These are phyloP conservation scores for Rhynchosporium agropyri DNA, from an alignment of 2,329 filamentous ascomycete species.

Conservation along the genomic window DNA sequence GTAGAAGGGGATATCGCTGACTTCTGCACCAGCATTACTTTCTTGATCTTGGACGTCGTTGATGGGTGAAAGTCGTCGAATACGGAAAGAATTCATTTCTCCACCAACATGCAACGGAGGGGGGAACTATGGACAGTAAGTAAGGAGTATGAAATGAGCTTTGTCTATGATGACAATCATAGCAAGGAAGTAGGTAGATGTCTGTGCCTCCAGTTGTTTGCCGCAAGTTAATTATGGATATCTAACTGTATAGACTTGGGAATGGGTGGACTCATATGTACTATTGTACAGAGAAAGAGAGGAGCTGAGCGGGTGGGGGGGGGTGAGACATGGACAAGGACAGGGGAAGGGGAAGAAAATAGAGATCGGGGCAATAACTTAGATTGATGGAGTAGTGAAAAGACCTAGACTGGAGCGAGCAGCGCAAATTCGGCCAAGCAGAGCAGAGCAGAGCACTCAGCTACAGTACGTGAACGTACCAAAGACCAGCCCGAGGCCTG, in stretches of 20 bases:
- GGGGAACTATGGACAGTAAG: slow-evolving; percentile 31
- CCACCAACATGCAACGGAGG: slow-evolving; percentile 14
- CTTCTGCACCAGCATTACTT: slow-evolving; percentile 32
- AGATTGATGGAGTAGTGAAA: too few species aligned
- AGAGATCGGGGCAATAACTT: too few species aligned
- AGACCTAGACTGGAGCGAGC: not conserved
- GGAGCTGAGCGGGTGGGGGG: not conserved
- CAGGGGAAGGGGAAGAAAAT: not conserved
- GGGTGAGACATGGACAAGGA: not conserved
- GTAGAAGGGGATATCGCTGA: slow-evolving; percentile 35
- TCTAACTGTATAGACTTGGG: slow-evolving; percentile 6
- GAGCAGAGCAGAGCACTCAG: not conserved
- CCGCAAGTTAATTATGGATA: slow-evolving; percentile 4
- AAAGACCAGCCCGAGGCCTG: slow-evolving; percentile 26
- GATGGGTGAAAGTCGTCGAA: slow-evolving; percentile 29
- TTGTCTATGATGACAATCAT: slow-evolving; percentile 9
- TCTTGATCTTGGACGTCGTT: slow-evolving; percentile 27
- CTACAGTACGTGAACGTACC: slow-evolving; percentile 10
- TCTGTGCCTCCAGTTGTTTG: slow-evolving; percentile 15
- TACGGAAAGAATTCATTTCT: slow-evolving; percentile 25
- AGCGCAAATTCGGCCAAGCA: not conserved
- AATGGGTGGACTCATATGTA: not conserved
- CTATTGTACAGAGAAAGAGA: not conserved
- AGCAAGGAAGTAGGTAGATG: slow-evolving; percentile 4
- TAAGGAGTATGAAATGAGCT: slow-evolving; percentile 2